Conservation (phyloP, 331 rosid species). For the Spiraea crenata region DNA sequence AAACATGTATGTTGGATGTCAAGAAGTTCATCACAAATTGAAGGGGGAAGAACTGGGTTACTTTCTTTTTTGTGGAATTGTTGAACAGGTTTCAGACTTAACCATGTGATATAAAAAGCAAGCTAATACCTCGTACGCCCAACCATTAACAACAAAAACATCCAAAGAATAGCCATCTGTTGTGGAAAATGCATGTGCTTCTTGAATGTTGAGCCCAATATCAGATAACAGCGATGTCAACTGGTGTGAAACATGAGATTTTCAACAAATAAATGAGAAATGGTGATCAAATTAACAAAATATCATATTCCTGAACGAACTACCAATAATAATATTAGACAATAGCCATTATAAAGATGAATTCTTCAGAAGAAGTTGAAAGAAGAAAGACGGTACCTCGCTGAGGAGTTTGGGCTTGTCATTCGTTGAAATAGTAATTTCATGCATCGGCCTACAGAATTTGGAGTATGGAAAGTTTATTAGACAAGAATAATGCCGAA, state of each 20-base stretch:
- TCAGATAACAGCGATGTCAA: constrained; percentile 76
- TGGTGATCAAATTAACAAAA: background rate
- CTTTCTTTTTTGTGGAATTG: background rate
- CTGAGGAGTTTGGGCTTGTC: constrained; percentile 82
- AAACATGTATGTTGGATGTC: constrained; percentile 26
- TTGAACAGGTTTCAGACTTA: background rate
- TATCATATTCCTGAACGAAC: background rate
- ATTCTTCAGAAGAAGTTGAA: too few relatives aligned
- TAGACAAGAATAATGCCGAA: constrained; percentile 14
- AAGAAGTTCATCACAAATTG: constrained; percentile 17
- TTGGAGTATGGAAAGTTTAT: constrained; percentile 8
- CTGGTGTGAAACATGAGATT: constrained; percentile 37
- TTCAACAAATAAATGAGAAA: constrained; percentile 1
- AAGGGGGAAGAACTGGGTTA: background rate
- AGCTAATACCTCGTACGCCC: constrained; percentile 63
- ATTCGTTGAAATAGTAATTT: constrained; percentile 79
- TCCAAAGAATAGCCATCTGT: constrained; percentile 79
- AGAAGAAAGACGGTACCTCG: constrained; percentile 42
- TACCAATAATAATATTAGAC: background rate
- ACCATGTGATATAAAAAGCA: background rate
- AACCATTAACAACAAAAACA: constrained; percentile 81
- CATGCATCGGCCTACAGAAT: constrained; percentile 65
- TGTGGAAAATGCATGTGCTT: constrained; percentile 90
- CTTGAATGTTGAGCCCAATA: constrained; percentile 78
- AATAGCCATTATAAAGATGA: background rate